Percentiles rank a stretch among this genome's conserved stretches.
phyloP scores from a whole-genome alignment of 179 eudicot species.

The Vitellaria paradoxa region DNA sequence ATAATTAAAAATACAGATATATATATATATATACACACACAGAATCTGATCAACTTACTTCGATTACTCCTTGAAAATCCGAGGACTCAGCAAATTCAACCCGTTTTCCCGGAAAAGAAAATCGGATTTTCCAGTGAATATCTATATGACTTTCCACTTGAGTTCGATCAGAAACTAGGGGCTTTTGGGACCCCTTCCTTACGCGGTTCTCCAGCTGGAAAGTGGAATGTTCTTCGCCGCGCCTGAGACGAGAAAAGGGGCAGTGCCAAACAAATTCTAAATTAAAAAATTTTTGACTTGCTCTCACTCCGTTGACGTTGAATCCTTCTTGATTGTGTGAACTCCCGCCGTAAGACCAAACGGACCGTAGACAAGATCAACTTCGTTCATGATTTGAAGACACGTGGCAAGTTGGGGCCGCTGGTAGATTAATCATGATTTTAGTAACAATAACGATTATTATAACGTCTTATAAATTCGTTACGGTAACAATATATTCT shows the following conservation, averaged over 20 bases:
- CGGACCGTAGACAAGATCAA: too few relatives aligned
- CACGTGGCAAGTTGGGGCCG: not conserved
- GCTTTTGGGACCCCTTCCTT: not conserved
- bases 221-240: not conserved
- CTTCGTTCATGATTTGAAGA: too few relatives aligned
- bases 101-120: not conserved
- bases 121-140: not conserved
- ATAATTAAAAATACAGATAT: not conserved
- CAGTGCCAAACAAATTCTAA: too few relatives aligned
- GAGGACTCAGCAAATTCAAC: not conserved
- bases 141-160: not conserved
- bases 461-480: too few relatives aligned
- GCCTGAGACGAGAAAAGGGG: not conserved
- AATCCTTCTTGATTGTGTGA: too few relatives aligned
- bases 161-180: not conserved
- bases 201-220: not conserved
- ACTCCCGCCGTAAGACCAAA: too few relatives aligned
- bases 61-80: not conserved
- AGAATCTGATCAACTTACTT: slow-evolving; percentile 1
- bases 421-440: not conserved
- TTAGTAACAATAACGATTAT: not conserved
- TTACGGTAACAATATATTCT: too few relatives aligned
- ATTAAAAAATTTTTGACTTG: too few relatives aligned
- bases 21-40: not conserved
- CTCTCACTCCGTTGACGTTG: too few relatives aligned